Conservation (phyloP, 1,139 yeast genomes). For the Kodamaea derodonti region DNA sequence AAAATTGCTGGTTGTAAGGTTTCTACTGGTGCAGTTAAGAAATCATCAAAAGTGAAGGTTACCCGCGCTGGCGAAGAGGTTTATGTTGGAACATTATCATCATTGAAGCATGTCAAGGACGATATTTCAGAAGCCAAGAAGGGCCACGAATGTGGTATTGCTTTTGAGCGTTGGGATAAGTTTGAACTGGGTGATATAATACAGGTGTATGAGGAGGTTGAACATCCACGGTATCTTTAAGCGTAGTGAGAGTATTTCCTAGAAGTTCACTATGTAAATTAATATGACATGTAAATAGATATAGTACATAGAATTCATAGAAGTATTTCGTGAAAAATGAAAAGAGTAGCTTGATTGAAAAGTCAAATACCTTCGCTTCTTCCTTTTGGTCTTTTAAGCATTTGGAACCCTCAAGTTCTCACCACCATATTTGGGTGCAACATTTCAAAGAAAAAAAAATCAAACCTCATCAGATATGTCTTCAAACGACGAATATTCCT, state of each 20-base stretch:
- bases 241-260: too few relatives aligned
- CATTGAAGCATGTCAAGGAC: conserved; percentile 80
- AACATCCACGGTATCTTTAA: conserved; percentile 54
- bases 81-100: conserved; percentile 65
- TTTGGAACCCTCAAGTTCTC: too few relatives aligned
- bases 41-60: conserved; percentile 61
- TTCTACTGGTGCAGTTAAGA: conserved; percentile 60
- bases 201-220: conserved; percentile 68
- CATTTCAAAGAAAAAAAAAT: background rate
- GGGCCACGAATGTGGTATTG: conserved; percentile 87
- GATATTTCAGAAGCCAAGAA: conserved; percentile 75
- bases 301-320: too few relatives aligned
- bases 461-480: conserved; percentile 17
- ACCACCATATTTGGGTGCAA: conserved; percentile 1
- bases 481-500: conserved; percentile 38
- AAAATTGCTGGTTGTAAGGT: conserved; percentile 89
- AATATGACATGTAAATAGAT: too few relatives aligned
- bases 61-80: conserved; percentile 52
- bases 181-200: conserved; percentile 75
- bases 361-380: too few relatives aligned
- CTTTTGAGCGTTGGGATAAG: conserved; percentile 67
- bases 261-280: too few relatives aligned
- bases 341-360: too few relatives aligned
- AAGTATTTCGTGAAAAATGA: too few relatives aligned
- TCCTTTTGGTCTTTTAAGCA: too few relatives aligned